Conservation (phyloP, 2,329 filamentous ascomycete species). For the Penicillium sp. region DNA sequence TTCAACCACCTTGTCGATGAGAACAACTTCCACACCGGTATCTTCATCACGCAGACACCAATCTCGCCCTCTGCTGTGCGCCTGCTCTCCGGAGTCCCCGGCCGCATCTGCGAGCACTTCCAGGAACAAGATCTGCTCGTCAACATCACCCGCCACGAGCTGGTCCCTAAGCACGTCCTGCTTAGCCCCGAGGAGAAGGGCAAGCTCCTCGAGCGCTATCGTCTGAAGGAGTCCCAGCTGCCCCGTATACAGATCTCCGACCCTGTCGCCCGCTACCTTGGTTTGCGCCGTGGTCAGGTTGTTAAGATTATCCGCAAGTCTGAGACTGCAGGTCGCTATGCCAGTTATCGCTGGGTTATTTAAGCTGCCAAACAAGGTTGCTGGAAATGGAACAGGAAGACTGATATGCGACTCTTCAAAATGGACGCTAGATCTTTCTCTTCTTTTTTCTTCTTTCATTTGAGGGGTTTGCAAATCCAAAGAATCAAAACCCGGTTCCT, state of each 20-base stretch:
- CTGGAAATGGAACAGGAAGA: not conserved
- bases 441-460: not conserved
- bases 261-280: slow-evolving; percentile 88
- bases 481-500: not conserved
- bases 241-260: slow-evolving; percentile 89
- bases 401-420: not conserved
- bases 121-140: slow-evolving; percentile 93
- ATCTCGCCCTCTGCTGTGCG: slow-evolving; percentile 87
- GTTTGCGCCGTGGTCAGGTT: slow-evolving; percentile 85
- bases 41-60: slow-evolving; percentile 80
- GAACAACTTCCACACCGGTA: slow-evolving; percentile 82
- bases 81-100: slow-evolving; percentile 74
- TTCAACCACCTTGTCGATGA: slow-evolving; percentile 81
- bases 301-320: slow-evolving; percentile 97
- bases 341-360: slow-evolving; percentile 78
- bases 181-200: slow-evolving; percentile 88
- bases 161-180: slow-evolving; percentile 90
- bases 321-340: slow-evolving; percentile 94
- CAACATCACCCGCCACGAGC: slow-evolving; percentile 97
- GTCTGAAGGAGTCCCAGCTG: slow-evolving; percentile 95
- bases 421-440: not conserved
- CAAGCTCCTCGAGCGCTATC: slow-evolving; percentile 81
- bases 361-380: slow-evolving; percentile 23
- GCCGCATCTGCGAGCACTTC: slow-evolving; percentile 88
- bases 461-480: not conserved